A percentile compares a stretch with the other conserved stretches of the same genome.
phyloP scores from a whole-genome alignment of 257 asterid species.

The Mentha longifolia region DNA sequence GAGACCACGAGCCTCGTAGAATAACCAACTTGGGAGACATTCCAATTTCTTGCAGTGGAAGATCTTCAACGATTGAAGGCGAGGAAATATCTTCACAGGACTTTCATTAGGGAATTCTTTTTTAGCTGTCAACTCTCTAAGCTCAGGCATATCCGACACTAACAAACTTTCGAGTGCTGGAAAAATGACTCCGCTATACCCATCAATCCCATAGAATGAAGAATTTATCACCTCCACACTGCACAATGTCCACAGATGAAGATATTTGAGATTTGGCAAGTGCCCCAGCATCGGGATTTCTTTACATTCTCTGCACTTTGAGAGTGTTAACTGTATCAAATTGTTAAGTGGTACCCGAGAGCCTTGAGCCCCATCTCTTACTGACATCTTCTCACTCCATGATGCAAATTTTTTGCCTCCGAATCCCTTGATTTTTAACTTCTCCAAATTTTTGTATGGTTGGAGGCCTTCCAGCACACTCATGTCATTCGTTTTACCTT shows the following conservation, averaged over 20 bases:
- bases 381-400: background rate
- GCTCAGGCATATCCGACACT: background rate
- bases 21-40: slow-evolving; percentile 2
- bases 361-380: background rate
- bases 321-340: background rate
- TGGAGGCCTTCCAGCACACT: no score
- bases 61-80: no score
- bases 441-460: no score
- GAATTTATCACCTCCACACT: background rate
- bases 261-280: slow-evolving; percentile 26
- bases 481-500: no score
- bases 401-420: background rate
- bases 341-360: background rate
- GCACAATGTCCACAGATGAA: background rate
- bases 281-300: no score
- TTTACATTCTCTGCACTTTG: background rate
- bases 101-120: background rate
- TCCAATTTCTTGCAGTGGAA: background rate
- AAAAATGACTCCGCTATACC: background rate
- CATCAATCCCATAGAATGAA: background rate
- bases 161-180: background rate
- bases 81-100: background rate
- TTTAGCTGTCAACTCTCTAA: background rate
- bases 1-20: background rate
- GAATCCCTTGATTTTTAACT: background rate